Percentiles rank a stretch among this genome's conserved stretches.
Conservation (phyloP, 179 eudicot genomes). For the Carnegiea gigantea region DNA sequence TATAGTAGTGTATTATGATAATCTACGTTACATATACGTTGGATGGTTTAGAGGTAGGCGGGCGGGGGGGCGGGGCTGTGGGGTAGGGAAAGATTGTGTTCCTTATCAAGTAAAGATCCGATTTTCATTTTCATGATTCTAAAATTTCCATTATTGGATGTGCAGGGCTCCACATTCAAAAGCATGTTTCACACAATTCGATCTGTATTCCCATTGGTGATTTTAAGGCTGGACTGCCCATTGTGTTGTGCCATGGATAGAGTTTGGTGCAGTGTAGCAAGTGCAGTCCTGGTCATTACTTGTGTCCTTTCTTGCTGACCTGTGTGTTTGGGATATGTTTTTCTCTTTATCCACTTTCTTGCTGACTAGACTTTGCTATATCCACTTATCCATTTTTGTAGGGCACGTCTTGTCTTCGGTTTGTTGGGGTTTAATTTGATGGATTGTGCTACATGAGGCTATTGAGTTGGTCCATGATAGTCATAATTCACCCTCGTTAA, state of each 20-base stretch:
- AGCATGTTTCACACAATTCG: too few relatives aligned
- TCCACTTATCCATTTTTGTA: not conserved
- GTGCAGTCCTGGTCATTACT: not conserved
- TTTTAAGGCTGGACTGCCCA: too few relatives aligned
- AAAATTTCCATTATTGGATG: not conserved
- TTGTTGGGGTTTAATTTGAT: too few relatives aligned
- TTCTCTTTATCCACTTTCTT: not conserved
- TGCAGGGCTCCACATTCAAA: too few relatives aligned
- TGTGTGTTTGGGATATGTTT: not conserved
- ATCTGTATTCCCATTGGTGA: too few relatives aligned
- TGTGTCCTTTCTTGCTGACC: not conserved
- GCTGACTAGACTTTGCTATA: not conserved
- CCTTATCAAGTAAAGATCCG: not conserved
- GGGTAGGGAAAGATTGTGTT: not conserved
- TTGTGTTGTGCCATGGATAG: not conserved
- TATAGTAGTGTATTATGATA: too few relatives aligned
- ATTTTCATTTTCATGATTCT: not conserved
- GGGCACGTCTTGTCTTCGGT: not conserved
- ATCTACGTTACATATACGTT: too few relatives aligned
- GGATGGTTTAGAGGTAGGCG: too few relatives aligned
- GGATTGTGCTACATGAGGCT: too few relatives aligned
- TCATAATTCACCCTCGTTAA: too few relatives aligned
- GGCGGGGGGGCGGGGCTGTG: not conserved
- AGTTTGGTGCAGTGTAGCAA: not conserved
- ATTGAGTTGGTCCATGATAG: too few relatives aligned